phyloP scores from a whole-genome alignment of 495 filamentous ascomycete genomes.

The Schizothecium vesticola region DNA sequence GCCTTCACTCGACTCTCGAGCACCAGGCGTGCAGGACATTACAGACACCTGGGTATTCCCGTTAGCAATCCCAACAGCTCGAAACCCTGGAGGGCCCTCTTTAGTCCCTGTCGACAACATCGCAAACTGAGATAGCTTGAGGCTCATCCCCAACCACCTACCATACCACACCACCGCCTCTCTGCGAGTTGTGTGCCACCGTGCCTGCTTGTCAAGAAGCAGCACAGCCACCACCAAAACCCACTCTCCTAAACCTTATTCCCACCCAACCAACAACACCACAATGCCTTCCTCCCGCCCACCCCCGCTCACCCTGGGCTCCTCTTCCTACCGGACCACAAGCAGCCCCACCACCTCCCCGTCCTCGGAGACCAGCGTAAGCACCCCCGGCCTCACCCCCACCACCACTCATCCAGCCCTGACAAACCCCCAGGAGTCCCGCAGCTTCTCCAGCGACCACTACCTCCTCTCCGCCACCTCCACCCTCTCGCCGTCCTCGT shows the following conservation, averaged over 20 bases:
- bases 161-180: not conserved
- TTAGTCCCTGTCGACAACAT: not conserved
- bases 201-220: not conserved
- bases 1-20: not conserved
- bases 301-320: constrained; percentile 11
- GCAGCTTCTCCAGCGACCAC: constrained; percentile 13
- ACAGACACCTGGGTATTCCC: not conserved
- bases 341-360: not conserved
- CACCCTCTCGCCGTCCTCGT: not conserved
- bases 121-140: not conserved
- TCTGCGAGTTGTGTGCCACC: not conserved
- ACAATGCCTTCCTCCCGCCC: constrained; percentile 14
- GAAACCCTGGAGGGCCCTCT: constrained; percentile 13
- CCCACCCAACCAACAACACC: not conserved
- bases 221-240: not conserved
- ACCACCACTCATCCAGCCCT: not conserved
- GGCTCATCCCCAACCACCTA: not conserved
- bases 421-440: constrained; percentile 3
- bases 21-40: constrained; percentile 11
- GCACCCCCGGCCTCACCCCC: not conserved
- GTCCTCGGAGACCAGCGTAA: constrained; percentile 2
- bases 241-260: not conserved
- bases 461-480: not conserved
- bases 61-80: not conserved
- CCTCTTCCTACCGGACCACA: constrained; percentile 4